Evolutionary conservation across 148 eudicot genomes (phyloP), one percentile per base, ranked within the genome.

Genomic region (Heliamphora exappendiculata): DNA sequence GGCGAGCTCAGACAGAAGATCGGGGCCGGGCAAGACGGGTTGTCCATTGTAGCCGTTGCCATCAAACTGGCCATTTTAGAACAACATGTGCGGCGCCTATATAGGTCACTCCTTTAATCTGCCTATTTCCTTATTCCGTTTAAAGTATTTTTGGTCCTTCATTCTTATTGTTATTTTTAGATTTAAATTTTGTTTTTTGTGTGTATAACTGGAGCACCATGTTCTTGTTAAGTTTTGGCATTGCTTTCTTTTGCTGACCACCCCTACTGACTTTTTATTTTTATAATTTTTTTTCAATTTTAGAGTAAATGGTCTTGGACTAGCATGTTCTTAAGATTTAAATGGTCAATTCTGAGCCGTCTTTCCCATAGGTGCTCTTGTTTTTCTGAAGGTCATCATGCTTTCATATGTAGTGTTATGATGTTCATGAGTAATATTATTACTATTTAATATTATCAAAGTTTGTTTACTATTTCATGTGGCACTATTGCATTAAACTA

Each of bases 21-120:
- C 77, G 81, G 0, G 79, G 82, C 28, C 85, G 83, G 7, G 83
- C 58, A 65, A 91, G 89, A 79, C 83, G 96, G 54, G 82, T 87
- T 78, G 96, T 91, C 49, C 92, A 85, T 57, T 91, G 96, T 63
- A 89, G 96, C 78, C 91, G 96, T 20, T 91, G 96, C 82, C 81
- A 89, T 73, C 95, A 91, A 78, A 84, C 91, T 11, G 95, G 95
- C 51, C 95, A 91, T 78, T 91, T 91, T 81, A 85, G 95, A 78
- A 88, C 92, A 26, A 91, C 95, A 0, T 91, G 95, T 84, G 81
- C 91, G 65, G 80, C 92, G 13, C 92, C 92, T 26, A 86, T 84
- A 51, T 91, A 86, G 85, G 49, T 70, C 0, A 47, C 69, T 19
- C 6, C 28, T 24, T 12, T 3, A 20, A 37, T 51, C 47, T 53